phyloP scores from a whole-genome alignment of 345 rosid genomes.

The Turnera subulata region DNA sequence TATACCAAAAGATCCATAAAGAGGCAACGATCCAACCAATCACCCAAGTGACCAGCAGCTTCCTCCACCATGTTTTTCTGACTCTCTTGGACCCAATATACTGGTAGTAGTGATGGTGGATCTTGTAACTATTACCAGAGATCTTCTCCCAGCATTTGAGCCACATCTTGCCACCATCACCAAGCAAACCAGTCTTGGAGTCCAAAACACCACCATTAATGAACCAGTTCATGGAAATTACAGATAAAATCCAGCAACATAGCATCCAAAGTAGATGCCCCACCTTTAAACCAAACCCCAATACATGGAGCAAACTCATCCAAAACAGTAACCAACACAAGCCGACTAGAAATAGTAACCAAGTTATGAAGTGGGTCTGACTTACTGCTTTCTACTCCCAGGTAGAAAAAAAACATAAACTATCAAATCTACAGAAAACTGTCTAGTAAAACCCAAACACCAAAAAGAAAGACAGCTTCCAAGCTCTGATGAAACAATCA shows the following conservation, averaged over 20 bases:
- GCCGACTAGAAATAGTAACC: constrained; percentile 29
- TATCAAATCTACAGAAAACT: constrained; percentile 38
- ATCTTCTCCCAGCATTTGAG: constrained; percentile 56
- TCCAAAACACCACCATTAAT: constrained; percentile 53
- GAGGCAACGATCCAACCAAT: constrained; percentile 46
- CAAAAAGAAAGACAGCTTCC: constrained; percentile 24
- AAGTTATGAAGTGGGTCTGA: constrained; percentile 22
- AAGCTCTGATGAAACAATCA: constrained; percentile 19
- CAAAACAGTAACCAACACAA: constrained; percentile 37
- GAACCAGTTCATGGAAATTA: constrained; percentile 55
- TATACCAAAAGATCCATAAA: constrained; percentile 49
- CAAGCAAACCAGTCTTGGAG: constrained; percentile 39
- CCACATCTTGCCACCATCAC: constrained; percentile 59
- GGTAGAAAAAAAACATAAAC: constrained; percentile 23
- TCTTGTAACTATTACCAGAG: constrained; percentile 37
- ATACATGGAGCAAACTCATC: constrained; percentile 76
- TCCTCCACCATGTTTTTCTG: constrained; percentile 57
- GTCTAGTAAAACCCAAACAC: constrained; percentile 39
- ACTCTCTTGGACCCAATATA: constrained; percentile 55
- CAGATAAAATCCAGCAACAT: constrained; percentile 73
- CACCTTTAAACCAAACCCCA: constrained; percentile 75
- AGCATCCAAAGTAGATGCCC: constrained; percentile 79
- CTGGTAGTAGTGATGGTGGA: constrained; percentile 53
- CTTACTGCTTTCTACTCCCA: constrained; percentile 22
- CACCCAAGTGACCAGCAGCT: constrained; percentile 56